These are phyloP conservation scores for Boletus huronensis DNA, from an alignment of 768 basidiomycete species.

Conservation along the genomic window DNA sequence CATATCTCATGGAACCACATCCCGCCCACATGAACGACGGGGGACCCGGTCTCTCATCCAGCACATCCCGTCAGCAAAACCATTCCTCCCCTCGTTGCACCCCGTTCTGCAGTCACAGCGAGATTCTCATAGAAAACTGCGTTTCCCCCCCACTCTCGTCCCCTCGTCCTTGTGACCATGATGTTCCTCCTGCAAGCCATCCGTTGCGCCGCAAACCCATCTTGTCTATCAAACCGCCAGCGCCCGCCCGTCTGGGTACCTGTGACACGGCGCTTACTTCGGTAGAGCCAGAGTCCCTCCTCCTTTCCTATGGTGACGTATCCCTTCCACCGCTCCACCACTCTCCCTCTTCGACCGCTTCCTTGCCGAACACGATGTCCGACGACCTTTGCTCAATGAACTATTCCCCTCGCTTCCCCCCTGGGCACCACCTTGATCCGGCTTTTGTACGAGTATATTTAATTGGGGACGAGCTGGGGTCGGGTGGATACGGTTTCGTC, in stretches of 20 bases:
- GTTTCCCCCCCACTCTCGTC: neutral
- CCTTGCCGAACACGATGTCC: neutral
- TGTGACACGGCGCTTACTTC: neutral
- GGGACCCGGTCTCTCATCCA: neutral
- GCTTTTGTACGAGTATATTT: constrained; percentile 58
- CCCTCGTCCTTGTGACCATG: neutral
- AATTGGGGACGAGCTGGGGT: constrained; percentile 77
- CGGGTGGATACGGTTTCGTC: constrained; percentile 94
- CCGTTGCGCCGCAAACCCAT: neutral
- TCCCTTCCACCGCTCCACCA: neutral
- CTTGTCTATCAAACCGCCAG: neutral
- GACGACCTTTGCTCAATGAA: constrained; percentile 18
- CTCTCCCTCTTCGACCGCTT: neutral
- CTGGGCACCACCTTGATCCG: constrained; percentile 55
- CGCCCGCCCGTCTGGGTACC: neutral
- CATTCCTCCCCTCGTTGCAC: neutral
- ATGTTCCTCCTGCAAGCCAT: neutral
- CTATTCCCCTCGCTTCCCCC: constrained; percentile 54
- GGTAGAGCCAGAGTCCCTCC: constrained; percentile 18
- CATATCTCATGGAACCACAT: neutral
- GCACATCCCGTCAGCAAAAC: neutral
- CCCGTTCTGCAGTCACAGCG: neutral
- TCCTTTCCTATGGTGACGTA: constrained; percentile 18
- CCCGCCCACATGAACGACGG: neutral
- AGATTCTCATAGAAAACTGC: neutral